These are phyloP conservation scores for Penicillium coffeae DNA, from an alignment of 495 filamentous ascomycete genomes.

Conservation along the genomic window DNA sequence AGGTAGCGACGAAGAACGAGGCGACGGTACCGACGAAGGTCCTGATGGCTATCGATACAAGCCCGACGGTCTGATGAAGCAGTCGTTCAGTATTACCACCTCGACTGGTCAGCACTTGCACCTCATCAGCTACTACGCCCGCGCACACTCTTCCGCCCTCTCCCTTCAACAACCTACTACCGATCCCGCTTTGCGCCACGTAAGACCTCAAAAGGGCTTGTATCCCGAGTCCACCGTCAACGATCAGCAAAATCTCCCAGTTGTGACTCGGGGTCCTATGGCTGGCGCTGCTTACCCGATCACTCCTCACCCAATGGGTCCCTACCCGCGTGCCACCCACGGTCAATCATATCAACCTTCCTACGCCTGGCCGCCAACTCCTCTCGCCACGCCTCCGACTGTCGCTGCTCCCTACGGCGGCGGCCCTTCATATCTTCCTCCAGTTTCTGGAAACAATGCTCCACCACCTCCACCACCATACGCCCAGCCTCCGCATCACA, in stretches of 20 bases:
- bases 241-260: conserved; percentile 66
- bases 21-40: conserved; percentile 71
- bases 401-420: conserved; percentile 34
- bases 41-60: conserved; percentile 98
- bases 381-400: conserved; percentile 43
- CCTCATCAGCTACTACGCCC: conserved; percentile 93
- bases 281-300: conserved; percentile 49
- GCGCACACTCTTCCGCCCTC: conserved; percentile 61
- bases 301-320: conserved; percentile 48
- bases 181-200: conserved; percentile 76
- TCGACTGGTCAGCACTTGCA: conserved; percentile 86
- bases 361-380: conserved; percentile 66
- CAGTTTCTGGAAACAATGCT: conserved; percentile 29
- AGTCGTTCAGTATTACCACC: conserved; percentile 98
- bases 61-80: conserved; percentile 95
- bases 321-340: conserved; percentile 46
- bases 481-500: conserved; percentile 26
- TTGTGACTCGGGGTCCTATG: conserved; percentile 63
- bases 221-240: conserved; percentile 97
- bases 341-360: conserved; percentile 44
- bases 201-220: conserved; percentile 83
- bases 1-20: conserved; percentile 73
- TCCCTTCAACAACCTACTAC: conserved; percentile 73
- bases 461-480: conserved; percentile 25
- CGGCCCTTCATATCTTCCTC: conserved; percentile 33